Conservation (phyloP, 768 basidiomycete genomes). For the Xanthoconium stramineum region DNA sequence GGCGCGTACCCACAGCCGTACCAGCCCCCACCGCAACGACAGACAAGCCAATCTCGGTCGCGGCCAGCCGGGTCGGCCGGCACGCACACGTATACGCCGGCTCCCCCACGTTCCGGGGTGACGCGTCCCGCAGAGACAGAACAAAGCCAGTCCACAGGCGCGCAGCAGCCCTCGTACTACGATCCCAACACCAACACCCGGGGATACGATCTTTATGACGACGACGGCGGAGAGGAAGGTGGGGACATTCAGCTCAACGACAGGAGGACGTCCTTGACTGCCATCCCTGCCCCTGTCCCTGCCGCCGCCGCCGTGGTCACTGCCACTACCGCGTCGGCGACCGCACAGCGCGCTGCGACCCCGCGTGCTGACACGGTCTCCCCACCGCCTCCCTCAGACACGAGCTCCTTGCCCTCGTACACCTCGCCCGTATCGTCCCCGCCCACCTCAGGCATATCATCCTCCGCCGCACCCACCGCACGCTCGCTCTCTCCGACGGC, state of each 20-base stretch:
- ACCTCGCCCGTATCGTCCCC: slow-evolving; percentile 5
- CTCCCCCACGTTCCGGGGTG: slow-evolving; percentile 15
- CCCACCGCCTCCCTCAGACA: neutral
- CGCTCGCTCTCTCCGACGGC: slow-evolving; percentile 13
- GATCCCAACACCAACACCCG: slow-evolving; percentile 34
- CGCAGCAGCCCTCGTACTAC: slow-evolving; percentile 32
- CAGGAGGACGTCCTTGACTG: neutral
- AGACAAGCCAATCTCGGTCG: slow-evolving; percentile 8
- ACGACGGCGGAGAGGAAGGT: slow-evolving; percentile 14
- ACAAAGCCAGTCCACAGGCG: neutral
- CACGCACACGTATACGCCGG: slow-evolving; percentile 6
- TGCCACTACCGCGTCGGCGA: neutral
- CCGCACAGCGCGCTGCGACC: neutral
- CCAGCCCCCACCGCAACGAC: neutral
- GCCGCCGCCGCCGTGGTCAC: neutral
- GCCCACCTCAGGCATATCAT: neutral
- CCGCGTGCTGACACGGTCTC: neutral
- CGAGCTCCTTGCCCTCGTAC: slow-evolving; percentile 5
- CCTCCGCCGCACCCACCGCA: neutral
- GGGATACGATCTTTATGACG: slow-evolving; percentile 27
- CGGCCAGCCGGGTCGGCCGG: neutral
- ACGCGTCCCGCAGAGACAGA: neutral
- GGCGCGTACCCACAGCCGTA: slow-evolving; percentile 5
- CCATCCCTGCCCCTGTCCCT: no score
- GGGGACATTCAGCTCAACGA: slow-evolving; percentile 13